These are phyloP conservation scores for Rhizophagus prolifer DNA, from an alignment of 192 early-diverging fungal genomes.

Conservation along the genomic window DNA sequence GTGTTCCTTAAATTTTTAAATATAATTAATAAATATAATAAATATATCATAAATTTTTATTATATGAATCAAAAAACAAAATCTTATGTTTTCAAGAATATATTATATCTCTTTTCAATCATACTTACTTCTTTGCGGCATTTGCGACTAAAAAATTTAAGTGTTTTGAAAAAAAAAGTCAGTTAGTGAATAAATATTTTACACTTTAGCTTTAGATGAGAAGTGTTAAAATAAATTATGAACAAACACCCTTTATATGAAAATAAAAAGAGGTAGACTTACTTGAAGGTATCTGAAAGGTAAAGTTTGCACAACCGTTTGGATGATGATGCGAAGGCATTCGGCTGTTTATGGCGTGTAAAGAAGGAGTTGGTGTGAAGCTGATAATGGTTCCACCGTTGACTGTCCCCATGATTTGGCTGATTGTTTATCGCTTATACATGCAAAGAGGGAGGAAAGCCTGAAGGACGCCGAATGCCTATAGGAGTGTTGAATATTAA, in stretches of 20 bases:
- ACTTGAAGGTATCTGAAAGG: slow-evolving; percentile 27
- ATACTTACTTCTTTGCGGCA: slow-evolving; percentile 21
- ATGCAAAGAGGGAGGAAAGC: slow-evolving; percentile 24
- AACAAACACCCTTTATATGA: neutral
- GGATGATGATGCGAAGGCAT: slow-evolving; percentile 25
- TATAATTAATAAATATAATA: neutral
- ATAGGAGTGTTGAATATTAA: neutral
- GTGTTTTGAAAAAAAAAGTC: neutral
- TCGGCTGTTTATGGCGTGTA: slow-evolving; percentile 28
- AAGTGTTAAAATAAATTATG: neutral
- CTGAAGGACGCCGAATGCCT: slow-evolving; percentile 29
- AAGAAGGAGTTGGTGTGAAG: slow-evolving; percentile 31
- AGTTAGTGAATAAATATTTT: neutral
- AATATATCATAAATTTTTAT: neutral
- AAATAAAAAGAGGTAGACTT: neutral
- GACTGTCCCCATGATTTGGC: slow-evolving; percentile 33
- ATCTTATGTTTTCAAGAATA: too few relatives aligned
- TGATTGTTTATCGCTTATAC: slow-evolving; percentile 34
- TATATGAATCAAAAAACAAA: neutral
- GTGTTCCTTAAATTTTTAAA: slow-evolving; percentile 33
- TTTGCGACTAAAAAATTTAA: neutral
- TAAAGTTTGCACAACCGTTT: slow-evolving; percentile 26
- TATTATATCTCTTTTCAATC: neutral
- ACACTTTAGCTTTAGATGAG: neutral
- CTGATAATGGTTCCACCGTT: slow-evolving; percentile 34